These are phyloP conservation scores for Pichia eremophila DNA, from an alignment of 805 yeast genomes.

Conservation along the genomic window DNA sequence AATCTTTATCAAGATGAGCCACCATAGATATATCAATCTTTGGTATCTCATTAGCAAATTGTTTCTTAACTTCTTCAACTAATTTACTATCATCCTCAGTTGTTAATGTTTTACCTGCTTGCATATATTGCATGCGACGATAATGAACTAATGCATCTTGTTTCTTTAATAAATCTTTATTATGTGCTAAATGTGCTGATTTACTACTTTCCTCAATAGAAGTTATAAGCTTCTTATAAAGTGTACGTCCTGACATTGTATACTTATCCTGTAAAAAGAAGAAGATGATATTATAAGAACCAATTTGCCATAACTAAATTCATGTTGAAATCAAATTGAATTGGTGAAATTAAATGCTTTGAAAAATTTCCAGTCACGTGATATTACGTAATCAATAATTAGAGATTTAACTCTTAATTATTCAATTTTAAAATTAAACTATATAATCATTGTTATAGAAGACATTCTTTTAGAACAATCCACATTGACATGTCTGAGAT, in stretches of 20 bases:
- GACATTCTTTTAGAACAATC: too few species aligned
- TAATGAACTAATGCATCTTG: constrained; percentile 39
- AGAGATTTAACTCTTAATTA: too few species aligned
- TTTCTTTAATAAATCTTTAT: constrained; percentile 33
- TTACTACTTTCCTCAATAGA: constrained; percentile 33
- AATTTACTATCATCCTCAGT: constrained; percentile 27
- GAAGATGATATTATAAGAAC: too few species aligned
- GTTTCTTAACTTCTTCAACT: constrained; percentile 26
- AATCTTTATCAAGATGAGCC: constrained; percentile 20
- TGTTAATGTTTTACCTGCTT: constrained; percentile 27
- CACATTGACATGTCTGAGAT: background rate
- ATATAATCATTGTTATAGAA: too few species aligned
- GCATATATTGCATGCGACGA: constrained; percentile 36
- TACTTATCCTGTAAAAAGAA: background rate
- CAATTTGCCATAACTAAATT: too few species aligned
- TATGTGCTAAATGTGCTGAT: constrained; percentile 29
- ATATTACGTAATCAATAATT: too few species aligned
- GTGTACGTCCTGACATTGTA: constrained; percentile 16
- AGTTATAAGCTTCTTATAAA: constrained; percentile 25
- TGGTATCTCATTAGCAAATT: constrained; percentile 21
- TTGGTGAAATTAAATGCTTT: too few species aligned
- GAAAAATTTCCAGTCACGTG: too few species aligned
- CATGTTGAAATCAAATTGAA: too few species aligned
- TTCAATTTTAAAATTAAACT: too few species aligned
- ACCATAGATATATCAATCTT: constrained; percentile 18